Conservation (phyloP, 2,329 filamentous ascomycete species). For the Aspergillus sp. region DNA sequence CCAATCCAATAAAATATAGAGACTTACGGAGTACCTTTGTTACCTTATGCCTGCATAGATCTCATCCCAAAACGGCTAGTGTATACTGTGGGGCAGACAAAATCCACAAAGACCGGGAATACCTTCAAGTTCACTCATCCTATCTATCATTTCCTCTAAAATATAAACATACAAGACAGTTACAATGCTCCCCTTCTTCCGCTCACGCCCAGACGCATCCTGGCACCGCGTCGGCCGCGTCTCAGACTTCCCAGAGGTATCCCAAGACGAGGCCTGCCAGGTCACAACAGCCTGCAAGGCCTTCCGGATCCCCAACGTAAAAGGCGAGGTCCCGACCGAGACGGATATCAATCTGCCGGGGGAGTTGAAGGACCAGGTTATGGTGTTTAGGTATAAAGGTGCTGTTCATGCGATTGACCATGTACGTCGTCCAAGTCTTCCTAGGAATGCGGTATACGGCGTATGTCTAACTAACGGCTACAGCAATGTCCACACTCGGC, state of each 20-base stretch:
- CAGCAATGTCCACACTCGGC: slow-evolving; percentile 68
- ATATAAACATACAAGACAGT: too few relatives aligned
- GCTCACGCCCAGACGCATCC: slow-evolving; percentile 26
- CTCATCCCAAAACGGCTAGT: too few relatives aligned
- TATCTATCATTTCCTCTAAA: too few relatives aligned
- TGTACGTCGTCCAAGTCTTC: slow-evolving; percentile 42
- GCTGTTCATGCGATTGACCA: slow-evolving; percentile 69
- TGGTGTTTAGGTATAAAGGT: slow-evolving; percentile 64
- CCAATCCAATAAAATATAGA: too few relatives aligned
- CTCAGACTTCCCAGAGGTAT: slow-evolving; percentile 58
- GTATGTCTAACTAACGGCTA: too few relatives aligned
- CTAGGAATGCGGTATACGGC: too few relatives aligned
- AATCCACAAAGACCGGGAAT: not conserved
- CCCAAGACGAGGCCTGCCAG: slow-evolving; percentile 37
- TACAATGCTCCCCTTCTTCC: slow-evolving; percentile 21
- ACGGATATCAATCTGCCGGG: slow-evolving; percentile 36
- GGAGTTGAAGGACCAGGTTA: slow-evolving; percentile 58
- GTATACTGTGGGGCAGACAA: too few relatives aligned
- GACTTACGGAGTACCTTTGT: too few relatives aligned
- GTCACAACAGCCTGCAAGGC: slow-evolving; percentile 60
- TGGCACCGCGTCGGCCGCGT: slow-evolving; percentile 59
- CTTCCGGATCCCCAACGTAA: slow-evolving; percentile 49
- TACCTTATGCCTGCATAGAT: too few relatives aligned
- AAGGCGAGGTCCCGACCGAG: slow-evolving; percentile 27
- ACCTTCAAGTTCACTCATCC: too few relatives aligned